Percentiles rank a stretch among this genome's conserved stretches.
Evolutionary conservation across 176 grass and related monocot species (phyloP).

Genomic region (Otatea glauca): DNA sequence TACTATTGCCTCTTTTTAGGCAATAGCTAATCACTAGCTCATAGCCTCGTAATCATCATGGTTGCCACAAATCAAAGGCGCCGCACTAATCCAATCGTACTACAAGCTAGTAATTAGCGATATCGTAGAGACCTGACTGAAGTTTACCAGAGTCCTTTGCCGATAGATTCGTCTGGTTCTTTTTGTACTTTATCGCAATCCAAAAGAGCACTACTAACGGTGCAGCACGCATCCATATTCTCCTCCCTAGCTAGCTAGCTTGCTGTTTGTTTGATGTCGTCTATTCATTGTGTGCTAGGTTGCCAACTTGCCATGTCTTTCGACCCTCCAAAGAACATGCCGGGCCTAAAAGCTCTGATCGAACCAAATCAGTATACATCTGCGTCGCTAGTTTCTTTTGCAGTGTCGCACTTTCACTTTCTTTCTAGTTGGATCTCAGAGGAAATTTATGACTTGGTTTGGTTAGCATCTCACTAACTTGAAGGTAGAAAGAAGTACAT

Average conservation of each 20-base stretch:
- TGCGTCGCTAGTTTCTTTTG: neutral
- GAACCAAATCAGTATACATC: neutral
- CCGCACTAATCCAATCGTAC: neutral
- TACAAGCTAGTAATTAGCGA: neutral
- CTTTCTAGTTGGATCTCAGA: neutral
- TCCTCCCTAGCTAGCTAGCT: neutral
- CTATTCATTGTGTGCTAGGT: conserved; percentile 4
- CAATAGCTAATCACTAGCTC: conserved; percentile 17
- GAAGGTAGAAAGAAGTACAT: neutral
- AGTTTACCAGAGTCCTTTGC: neutral
- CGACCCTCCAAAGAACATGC: conserved; percentile 12
- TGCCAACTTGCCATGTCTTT: neutral
- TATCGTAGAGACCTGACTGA: neutral
- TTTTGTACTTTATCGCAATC: neutral
- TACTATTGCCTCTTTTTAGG: neutral
- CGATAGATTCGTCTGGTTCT: neutral
- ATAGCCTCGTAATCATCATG: neutral
- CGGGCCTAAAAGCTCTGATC: neutral
- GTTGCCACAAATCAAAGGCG: neutral
- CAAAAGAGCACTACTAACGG: conserved; percentile 30
- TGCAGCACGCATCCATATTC: neutral
- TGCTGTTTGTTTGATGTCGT: neutral
- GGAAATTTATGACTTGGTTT: neutral
- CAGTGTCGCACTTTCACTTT: neutral
- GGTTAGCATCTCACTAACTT: neutral